A percentile compares a stretch with the other conserved stretches of the same genome.
These are phyloP conservation scores for Gloeopeniophorella convolvens DNA, from an alignment of 768 basidiomycete species.

Conservation along the genomic window DNA sequence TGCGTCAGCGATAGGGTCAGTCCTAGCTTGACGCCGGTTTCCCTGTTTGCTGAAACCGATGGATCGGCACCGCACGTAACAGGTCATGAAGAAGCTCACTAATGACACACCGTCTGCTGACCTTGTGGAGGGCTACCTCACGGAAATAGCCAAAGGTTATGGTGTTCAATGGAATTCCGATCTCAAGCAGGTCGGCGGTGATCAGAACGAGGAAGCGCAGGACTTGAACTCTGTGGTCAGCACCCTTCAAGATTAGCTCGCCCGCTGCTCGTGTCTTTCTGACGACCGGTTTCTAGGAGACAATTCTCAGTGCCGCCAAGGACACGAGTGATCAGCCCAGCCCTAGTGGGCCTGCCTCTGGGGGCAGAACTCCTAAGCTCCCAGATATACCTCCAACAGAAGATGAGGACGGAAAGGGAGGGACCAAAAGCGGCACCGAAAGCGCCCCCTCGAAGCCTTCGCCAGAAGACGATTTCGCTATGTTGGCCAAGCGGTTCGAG, in stretches of 20 bases:
- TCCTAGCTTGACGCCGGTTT: background rate
- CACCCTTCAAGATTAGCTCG: slow-evolving; percentile 8
- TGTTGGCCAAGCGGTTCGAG: slow-evolving; percentile 74
- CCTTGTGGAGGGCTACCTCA: slow-evolving; percentile 82
- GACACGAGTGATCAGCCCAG: background rate
- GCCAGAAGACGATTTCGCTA: slow-evolving; percentile 65
- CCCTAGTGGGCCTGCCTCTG: background rate
- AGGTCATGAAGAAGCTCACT: slow-evolving; percentile 73
- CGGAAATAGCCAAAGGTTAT: slow-evolving; percentile 87
- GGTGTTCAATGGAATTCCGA: slow-evolving; percentile 59
- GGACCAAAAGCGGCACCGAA: slow-evolving; percentile 24
- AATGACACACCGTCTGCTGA: slow-evolving; percentile 62
- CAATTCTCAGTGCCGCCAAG: background rate
- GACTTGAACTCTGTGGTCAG: slow-evolving; percentile 39
- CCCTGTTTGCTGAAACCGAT: background rate
- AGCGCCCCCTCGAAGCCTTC: slow-evolving; percentile 29
- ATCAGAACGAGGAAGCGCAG: slow-evolving; percentile 24
- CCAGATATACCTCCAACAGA: slow-evolving; percentile 49
- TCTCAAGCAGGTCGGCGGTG: slow-evolving; percentile 20
- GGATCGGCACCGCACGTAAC: background rate
- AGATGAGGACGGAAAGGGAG: slow-evolving; percentile 31
- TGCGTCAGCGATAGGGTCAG: slow-evolving; percentile 82
- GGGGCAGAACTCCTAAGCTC: slow-evolving; percentile 35
- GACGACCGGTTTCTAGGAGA: background rate
- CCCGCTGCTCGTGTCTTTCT: background rate